Percentiles rank a stretch among this genome's conserved stretches.
Evolutionary conservation across 306 rosid species (phyloP).

Genomic region (Quillaja saponaria): DNA sequence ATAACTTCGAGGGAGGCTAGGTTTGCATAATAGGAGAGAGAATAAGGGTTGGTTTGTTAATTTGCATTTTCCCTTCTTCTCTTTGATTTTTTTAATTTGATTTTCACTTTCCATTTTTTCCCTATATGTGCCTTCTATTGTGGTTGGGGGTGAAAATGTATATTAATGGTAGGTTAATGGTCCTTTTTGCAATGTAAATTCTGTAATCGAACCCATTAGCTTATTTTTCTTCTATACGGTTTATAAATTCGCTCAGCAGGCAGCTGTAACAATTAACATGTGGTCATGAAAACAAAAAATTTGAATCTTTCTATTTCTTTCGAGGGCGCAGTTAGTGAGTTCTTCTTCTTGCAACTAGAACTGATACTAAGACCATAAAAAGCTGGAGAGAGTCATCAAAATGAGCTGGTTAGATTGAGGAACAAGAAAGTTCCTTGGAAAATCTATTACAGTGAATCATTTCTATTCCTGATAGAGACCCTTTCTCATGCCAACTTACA

Average conservation of each 20-base stretch:
- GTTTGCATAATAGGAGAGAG: constrained; percentile 59
- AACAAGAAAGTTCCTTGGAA: no score
- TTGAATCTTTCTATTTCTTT: background rate
- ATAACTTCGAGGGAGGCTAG: constrained; percentile 47
- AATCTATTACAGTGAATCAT: no score
- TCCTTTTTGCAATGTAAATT: constrained; percentile 73
- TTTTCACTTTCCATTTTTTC: constrained; percentile 63
- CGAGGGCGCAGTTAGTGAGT: background rate
- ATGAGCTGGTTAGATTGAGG: no score
- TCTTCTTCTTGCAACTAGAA: no score
- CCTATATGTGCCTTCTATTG: constrained; percentile 74
- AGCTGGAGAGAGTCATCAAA: no score
- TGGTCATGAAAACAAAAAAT: constrained; percentile 7
- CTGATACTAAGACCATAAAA: no score
- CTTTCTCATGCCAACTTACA: no score
- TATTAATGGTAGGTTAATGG: constrained; percentile 73
- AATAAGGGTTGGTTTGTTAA: constrained; percentile 70
- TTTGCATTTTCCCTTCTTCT: constrained; percentile 26
- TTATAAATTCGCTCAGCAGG: constrained; percentile 35
- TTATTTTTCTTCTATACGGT: constrained; percentile 35
- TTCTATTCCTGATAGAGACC: no score
- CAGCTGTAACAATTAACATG: constrained; percentile 30
- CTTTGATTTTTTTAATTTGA: constrained; percentile 32
- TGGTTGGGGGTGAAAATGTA: constrained; percentile 92
- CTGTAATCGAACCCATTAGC: constrained; percentile 63